These are phyloP conservation scores for Coniophora puteana DNA, from an alignment of 1,284 basidiomycete genomes.

Conservation along the genomic window DNA sequence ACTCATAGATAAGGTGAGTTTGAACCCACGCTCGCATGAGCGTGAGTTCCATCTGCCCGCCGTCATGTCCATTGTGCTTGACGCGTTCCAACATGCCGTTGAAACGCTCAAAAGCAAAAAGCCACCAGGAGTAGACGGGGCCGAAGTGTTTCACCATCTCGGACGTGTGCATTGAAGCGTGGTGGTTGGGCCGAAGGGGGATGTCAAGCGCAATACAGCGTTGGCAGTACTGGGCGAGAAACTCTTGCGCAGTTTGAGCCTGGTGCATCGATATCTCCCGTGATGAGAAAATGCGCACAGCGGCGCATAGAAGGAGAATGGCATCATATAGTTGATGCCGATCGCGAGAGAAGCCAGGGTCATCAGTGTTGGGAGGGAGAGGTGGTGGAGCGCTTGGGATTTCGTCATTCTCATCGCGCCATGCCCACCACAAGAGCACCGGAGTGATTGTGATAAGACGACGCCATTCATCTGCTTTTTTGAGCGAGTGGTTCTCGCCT, in stretches of 20 bases:
- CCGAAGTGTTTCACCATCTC: conserved; percentile 18
- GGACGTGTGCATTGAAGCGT: conserved; percentile 20
- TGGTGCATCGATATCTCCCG: not conserved
- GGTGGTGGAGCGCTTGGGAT: not conserved
- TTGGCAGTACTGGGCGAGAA: not conserved
- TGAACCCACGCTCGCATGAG: too few species aligned
- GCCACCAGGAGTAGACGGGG: conserved; percentile 23
- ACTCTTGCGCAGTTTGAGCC: not conserved
- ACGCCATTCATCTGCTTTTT: conserved; percentile 2
- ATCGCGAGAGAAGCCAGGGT: not conserved
- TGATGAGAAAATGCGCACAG: conserved; percentile 2
- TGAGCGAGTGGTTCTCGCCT: conserved; percentile 1
- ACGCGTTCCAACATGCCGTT: conserved; percentile 12
- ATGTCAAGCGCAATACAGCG: too few species aligned
- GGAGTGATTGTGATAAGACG: not conserved
- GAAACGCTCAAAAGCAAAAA: conserved; percentile 19
- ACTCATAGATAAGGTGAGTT: too few species aligned
- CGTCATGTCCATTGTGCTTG: too few species aligned
- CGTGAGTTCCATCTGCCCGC: too few species aligned
- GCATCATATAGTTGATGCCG: not conserved
- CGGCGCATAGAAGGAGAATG: not conserved
- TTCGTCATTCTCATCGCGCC: not conserved
- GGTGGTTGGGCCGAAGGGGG: too few species aligned
- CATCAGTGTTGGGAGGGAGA: not conserved
- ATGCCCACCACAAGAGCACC: not conserved